Conservation (phyloP, 148 eudicot species). For the Rhododendron ferrugineum region DNA sequence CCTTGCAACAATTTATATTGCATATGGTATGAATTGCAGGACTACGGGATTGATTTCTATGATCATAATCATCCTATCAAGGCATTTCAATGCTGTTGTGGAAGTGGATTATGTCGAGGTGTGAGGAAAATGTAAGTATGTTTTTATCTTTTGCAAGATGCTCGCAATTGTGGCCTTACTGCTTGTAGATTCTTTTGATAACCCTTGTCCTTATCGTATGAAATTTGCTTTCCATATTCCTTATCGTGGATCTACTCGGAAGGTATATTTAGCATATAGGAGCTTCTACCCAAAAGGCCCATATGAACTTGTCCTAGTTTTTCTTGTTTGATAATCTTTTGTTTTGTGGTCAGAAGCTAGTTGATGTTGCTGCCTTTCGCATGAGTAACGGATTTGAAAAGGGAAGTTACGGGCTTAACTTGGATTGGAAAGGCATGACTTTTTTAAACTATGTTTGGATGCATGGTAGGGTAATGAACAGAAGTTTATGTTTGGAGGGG, state of each 20-base stretch:
- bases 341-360: neutral
- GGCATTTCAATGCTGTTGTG: constrained; percentile 58
- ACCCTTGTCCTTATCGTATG: neutral
- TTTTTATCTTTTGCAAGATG: neutral
- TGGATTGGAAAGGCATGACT: neutral
- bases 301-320: neutral
- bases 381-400: neutral
- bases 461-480: neutral
- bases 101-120: constrained; percentile 42
- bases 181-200: neutral
- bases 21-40: constrained; percentile 29
- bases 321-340: neutral
- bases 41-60: constrained; percentile 53
- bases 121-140: constrained; percentile 31
- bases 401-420: neutral
- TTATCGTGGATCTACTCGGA: neutral
- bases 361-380: neutral
- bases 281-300: neutral
- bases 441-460: neutral
- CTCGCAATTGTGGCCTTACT: neutral
- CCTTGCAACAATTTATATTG: neutral
- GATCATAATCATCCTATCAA: constrained; percentile 54
- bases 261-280: neutral
- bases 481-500: neutral
- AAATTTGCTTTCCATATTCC: neutral